A percentile compares a stretch with the other conserved stretches of the same genome.
Evolutionary conservation across 2,329 filamentous ascomycete genomes (phyloP).

Genomic region (Mycocentrospora acerina): DNA sequence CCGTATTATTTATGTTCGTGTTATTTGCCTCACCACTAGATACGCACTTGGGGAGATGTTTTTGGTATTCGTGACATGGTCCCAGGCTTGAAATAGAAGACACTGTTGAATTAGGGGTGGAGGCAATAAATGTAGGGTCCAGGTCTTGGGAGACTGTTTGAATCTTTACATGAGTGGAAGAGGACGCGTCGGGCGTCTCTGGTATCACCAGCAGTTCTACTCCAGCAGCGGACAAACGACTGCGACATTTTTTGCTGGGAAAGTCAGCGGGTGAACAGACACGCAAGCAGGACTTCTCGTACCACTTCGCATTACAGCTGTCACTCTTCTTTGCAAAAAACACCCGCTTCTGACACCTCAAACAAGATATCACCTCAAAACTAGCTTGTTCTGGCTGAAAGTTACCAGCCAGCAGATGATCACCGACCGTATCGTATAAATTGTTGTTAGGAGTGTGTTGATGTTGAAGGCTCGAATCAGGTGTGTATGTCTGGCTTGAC

Average conservation of each 20-base stretch:
- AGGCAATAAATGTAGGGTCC: not conserved
- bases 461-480: not conserved
- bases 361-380: constrained; percentile 8
- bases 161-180: not conserved
- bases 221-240: not conserved
- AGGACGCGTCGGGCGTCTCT: constrained; percentile 13
- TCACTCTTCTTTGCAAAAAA: constrained; percentile 2
- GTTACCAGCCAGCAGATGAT: not conserved
- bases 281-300: not conserved
- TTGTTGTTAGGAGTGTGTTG: not conserved
- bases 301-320: constrained; percentile 10
- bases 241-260: constrained; percentile 7
- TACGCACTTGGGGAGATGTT: too few species aligned
- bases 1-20: too few species aligned
- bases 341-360: constrained; percentile 11
- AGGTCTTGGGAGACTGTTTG: not conserved
- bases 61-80: too few species aligned
- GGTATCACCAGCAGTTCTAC: constrained; percentile 12
- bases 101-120: too few species aligned
- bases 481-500: constrained; percentile 8
- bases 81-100: too few species aligned
- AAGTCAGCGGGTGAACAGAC: constrained; percentile 1
- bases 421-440: not conserved
- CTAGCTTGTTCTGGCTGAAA: not conserved
- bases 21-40: too few species aligned